These are phyloP conservation scores for Limnomonas spitsbergensis DNA, from an alignment of 139 green algal species.

Conservation along the genomic window DNA sequence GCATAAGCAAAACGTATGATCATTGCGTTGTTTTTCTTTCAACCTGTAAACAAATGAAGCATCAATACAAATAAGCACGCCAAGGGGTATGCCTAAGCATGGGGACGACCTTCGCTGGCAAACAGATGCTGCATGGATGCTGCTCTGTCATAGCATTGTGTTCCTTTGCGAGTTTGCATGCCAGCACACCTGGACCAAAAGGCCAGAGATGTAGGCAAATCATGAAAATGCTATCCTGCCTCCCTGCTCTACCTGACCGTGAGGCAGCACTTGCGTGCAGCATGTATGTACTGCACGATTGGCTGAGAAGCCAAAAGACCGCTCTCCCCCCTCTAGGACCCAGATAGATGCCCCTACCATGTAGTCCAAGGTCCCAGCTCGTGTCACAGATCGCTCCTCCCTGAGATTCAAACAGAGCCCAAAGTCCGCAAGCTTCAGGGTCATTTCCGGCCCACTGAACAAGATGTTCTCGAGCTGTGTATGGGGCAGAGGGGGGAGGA, in stretches of 20 bases:
- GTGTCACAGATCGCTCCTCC: conserved; percentile 38
- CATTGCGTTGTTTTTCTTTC: too few relatives aligned
- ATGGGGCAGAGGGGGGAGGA: too few relatives aligned
- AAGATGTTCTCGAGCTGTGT: conserved; percentile 10
- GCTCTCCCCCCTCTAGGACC: background rate
- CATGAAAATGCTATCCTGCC: too few relatives aligned
- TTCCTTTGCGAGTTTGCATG: background rate
- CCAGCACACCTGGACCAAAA: background rate
- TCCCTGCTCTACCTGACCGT: too few relatives aligned
- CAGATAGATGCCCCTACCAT: conserved; percentile 21
- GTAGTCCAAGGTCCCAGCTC: conserved; percentile 43
- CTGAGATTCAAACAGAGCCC: conserved; percentile 36
- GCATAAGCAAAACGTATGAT: too few relatives aligned
- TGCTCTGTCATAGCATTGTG: too few relatives aligned
- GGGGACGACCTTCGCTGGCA: too few relatives aligned
- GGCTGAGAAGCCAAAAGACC: background rate
- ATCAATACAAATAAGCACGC: too few relatives aligned
- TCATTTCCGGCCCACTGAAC: conserved; percentile 24
- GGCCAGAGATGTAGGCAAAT: background rate
- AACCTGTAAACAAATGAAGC: too few relatives aligned
- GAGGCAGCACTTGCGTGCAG: background rate
- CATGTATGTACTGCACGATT: background rate
- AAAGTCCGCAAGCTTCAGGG: conserved; percentile 49
- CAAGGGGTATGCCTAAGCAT: too few relatives aligned
- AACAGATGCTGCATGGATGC: too few relatives aligned